phyloP scores from a whole-genome alignment of 352 stramenopile genomes.

The Globisporangium echinulatum region DNA sequence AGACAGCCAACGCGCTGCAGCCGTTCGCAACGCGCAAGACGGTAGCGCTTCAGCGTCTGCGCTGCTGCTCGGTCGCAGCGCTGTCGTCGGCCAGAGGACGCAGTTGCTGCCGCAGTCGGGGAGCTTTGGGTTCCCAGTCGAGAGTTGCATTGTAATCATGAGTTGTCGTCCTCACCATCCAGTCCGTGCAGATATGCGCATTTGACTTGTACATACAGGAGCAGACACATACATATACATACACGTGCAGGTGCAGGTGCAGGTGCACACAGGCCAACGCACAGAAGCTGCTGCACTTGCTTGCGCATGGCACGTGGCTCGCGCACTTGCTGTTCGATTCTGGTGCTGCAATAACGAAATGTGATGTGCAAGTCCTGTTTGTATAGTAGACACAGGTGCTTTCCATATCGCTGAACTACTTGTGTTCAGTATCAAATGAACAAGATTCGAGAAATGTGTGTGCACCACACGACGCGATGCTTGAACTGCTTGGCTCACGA shows the following conservation, averaged over 20 bases:
- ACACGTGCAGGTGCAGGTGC: neutral
- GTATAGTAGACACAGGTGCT: neutral
- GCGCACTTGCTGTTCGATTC: no score
- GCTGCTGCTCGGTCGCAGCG: neutral
- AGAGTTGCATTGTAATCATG: conserved; percentile 5
- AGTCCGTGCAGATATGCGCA: neutral
- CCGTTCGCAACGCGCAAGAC: conserved; percentile 5
- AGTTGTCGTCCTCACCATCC: conserved; percentile 15
- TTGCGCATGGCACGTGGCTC: no score
- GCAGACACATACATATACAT: neutral
- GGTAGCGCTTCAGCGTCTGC: conserved; percentile 6
- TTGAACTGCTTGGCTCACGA: neutral
- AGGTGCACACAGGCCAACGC: neutral
- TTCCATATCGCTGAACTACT: no score
- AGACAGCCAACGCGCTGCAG: neutral
- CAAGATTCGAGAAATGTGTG: conserved; percentile 8
- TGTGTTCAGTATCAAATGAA: neutral
- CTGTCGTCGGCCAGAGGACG: neutral
- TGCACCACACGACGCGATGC: neutral
- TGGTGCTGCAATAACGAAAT: no score
- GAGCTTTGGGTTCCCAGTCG: conserved; percentile 9
- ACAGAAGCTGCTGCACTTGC: neutral
- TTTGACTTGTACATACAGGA: no score
- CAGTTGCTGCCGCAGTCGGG: neutral
- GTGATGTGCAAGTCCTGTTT: no score